Conservation (phyloP, 176 grass and related monocot genomes). For the Leersia perrieri region DNA sequence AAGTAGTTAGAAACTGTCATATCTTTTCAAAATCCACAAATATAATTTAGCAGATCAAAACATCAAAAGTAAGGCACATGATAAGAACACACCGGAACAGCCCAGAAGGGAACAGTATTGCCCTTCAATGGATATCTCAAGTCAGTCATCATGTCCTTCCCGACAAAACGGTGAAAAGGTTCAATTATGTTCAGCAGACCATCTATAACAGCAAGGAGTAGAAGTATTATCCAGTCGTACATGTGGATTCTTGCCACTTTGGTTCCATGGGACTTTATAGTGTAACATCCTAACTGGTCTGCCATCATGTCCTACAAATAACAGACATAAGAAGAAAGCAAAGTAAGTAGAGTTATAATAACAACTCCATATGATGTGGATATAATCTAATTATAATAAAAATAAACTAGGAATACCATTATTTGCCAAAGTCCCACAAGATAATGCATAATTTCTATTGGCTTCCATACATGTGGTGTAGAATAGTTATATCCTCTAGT, state of each 20-base stretch:
- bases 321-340: slow-evolving; percentile 16
- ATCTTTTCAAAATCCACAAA: slow-evolving; percentile 3
- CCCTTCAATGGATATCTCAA: slow-evolving; percentile 73
- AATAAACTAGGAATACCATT: neutral
- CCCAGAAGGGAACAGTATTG: slow-evolving; percentile 84
- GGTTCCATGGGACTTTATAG: slow-evolving; percentile 69
- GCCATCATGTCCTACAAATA: slow-evolving; percentile 55
- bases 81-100: slow-evolving; percentile 62
- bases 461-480: neutral
- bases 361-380: neutral
- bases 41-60: slow-evolving; percentile 19
- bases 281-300: slow-evolving; percentile 62
- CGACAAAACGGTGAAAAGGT: slow-evolving; percentile 83
- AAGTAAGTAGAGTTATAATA: slow-evolving; percentile 12
- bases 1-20: neutral
- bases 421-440: neutral
- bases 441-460: neutral
- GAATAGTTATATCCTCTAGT: neutral
- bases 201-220: slow-evolving; percentile 62
- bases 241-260: slow-evolving; percentile 64
- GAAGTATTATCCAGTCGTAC: slow-evolving; percentile 89
- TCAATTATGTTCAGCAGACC: slow-evolving; percentile 69
- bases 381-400: neutral
- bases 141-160: slow-evolving; percentile 87
- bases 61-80: slow-evolving; percentile 12